These are phyloP conservation scores for Nemania serpens DNA, from an alignment of 2,329 filamentous ascomycete genomes.

Conservation along the genomic window DNA sequence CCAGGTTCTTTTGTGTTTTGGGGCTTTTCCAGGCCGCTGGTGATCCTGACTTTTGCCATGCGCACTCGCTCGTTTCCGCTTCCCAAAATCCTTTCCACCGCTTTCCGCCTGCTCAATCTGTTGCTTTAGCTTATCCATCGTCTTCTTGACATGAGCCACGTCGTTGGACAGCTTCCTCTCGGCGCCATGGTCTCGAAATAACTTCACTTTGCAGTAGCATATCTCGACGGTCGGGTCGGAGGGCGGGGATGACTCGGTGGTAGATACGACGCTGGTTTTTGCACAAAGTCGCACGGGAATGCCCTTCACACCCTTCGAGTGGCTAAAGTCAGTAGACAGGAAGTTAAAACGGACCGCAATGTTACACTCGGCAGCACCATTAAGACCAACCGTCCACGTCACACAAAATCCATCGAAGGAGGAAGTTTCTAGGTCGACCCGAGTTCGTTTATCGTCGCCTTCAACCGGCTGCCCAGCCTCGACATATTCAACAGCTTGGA, in stretches of 20 bases:
- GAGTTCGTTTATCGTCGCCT: conserved; percentile 67
- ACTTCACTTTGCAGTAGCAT: conserved; percentile 94
- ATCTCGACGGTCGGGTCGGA: conserved; percentile 67
- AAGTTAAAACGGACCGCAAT: conserved; percentile 97
- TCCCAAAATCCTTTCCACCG: conserved; percentile 69
- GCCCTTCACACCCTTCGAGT: conserved; percentile 97
- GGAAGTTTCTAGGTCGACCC: conserved; percentile 72
- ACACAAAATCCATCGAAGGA: conserved; percentile 96
- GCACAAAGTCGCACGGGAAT: conserved; percentile 92
- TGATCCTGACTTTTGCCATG: conserved; percentile 51
- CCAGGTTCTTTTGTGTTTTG: conserved; percentile 93
- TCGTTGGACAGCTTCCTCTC: conserved; percentile 96
- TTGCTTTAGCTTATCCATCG: conserved; percentile 93
- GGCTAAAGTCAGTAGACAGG: conserved; percentile 96
- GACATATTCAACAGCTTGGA: conserved; percentile 95
- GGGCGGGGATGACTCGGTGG: conserved; percentile 54
- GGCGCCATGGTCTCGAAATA: conserved; percentile 94
- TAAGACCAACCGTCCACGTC: conserved; percentile 77
- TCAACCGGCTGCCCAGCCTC: conserved; percentile 65
- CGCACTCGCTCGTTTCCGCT: conserved; percentile 61
- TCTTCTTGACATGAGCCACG: conserved; percentile 92
- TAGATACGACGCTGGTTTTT: conserved; percentile 73
- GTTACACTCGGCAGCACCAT: conserved; percentile 74
- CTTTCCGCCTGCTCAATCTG: conserved; percentile 81
- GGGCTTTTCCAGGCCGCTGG: conserved; percentile 76